Base-by-base conservation (phyloP, 805 yeast genomes). In the Hanseniaspora meyeri region DNA sequence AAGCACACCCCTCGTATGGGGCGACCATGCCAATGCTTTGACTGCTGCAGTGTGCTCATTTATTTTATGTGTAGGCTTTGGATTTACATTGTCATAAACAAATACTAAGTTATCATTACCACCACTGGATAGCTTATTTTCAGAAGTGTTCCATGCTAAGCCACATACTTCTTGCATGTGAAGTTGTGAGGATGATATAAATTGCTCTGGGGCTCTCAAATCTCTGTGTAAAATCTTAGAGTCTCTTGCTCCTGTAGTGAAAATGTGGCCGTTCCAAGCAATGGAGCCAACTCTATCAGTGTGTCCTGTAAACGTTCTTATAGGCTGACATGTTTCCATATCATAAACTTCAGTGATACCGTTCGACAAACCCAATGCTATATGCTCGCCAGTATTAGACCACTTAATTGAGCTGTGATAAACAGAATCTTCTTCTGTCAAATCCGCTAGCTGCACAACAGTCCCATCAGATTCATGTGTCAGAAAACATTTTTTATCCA, bases 151-250 rank as follows among this genome's bases (percentile, higher is more conserved):
- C 98, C 98, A 93, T 65, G 82, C 82, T 62, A 93, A 76, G 2
- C 98, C 98, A 72, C 98, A 93, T 46, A 93, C 95, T 69, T 93
- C 98, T 70, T 93, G 97, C 56, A 82, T 80, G 69, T 93, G 98
- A 27, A 77, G 73, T 40, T 80, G 83, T 36, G 93, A 73, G 60
- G 80, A 77, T 60, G 81, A 80, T 64, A 87, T 79, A 66, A 74
- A 89, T 63, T 89, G 96, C 32, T 85, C 86, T 7, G 91, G 86
- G 39, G 82, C 81, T 55, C 98, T 76, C 24, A 93, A 97, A 68
- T 93, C 98, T 60, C 97, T 76, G 67, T 93, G 95, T 50, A 89
- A 71, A 52, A 93, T 90, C 4, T 82, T 74, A 39, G 88, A 71
- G 70, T 93, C 98, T 59, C 95, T 74, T 36, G 93, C 82, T 0